Percentiles rank a stretch among this genome's conserved stretches.
Evolutionary conservation across 805 yeast genomes (phyloP).

Genomic region (Candida ulmi): DNA sequence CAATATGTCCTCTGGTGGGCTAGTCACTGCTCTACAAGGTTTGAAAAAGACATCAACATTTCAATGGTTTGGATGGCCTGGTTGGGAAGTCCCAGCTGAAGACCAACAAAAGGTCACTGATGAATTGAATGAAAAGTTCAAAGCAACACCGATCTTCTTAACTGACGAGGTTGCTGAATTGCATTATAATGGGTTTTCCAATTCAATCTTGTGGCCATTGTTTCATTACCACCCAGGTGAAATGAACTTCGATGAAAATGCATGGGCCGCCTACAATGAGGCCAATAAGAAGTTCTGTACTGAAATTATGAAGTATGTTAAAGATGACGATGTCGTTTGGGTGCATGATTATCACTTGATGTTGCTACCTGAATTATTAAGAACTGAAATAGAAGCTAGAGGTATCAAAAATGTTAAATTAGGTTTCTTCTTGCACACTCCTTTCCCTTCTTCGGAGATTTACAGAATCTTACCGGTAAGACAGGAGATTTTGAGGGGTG

Average conservation of each 20-base stretch:
- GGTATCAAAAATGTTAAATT: slow-evolving; percentile 55
- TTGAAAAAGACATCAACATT: slow-evolving; percentile 75
- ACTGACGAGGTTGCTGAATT: slow-evolving; percentile 88
- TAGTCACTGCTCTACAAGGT: slow-evolving; percentile 94
- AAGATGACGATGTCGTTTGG: slow-evolving; percentile 90
- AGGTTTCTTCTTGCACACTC: slow-evolving; percentile 95
- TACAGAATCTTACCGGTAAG: slow-evolving; percentile 95
- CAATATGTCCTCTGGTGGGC: slow-evolving; percentile 94
- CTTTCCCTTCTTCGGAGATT: slow-evolving; percentile 96
- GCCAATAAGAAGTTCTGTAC: slow-evolving; percentile 83
- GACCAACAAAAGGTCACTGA: slow-evolving; percentile 64
- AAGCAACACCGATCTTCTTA: slow-evolving; percentile 85
- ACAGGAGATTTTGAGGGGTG: slow-evolving; percentile 86
- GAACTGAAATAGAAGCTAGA: slow-evolving; percentile 48
- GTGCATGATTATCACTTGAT: slow-evolving; percentile 96
- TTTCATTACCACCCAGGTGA: slow-evolving; percentile 99
- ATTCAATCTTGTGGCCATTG: slow-evolving; percentile 94
- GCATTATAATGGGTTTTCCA: slow-evolving; percentile 94
- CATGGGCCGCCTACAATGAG: slow-evolving; percentile 96
- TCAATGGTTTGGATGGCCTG: slow-evolving; percentile 99
- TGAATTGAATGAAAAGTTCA: slow-evolving; percentile 72
- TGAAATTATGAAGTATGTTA: slow-evolving; percentile 60
- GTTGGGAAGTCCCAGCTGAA: slow-evolving; percentile 73
- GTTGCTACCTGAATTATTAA: slow-evolving; percentile 86
- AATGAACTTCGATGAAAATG: slow-evolving; percentile 94